Evolutionary conservation across 352 stramenopile species (phyloP), one percentile per base, ranked within the genome.

Genomic region (Phytopythium chamaehyphon): DNA sequence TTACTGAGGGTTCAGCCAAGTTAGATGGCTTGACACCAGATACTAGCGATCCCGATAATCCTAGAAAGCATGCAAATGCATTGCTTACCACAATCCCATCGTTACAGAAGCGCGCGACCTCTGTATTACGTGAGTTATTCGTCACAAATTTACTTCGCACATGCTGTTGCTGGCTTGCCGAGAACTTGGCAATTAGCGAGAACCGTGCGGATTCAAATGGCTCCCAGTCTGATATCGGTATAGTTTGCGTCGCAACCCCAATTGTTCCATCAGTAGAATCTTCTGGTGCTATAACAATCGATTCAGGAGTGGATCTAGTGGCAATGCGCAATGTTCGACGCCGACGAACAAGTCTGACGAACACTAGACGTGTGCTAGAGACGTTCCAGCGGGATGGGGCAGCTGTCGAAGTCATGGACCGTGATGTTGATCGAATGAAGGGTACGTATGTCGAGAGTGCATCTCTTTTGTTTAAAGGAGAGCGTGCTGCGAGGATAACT

Each of bases 161-260:
- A 0, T 84, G 73, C 39, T 86, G 66, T 52, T 90, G 66, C 47
- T 90, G 73, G 73, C 58, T 90, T 0, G 71, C 51, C 1, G 78
- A 90, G 35, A 85, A 86, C 38, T 63, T 85, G 62, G 55, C 45
- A n/a, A 15, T 66, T 12, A 39, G 53, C 14, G 46, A 11, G 23
- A 37, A 44, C 11, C 45, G 19, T 38, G 54, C 16, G 18, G 26
- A 38, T 11, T 19, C 37, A 16, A 28, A 19, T n/a, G n/a, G n/a
- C n/a, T n/a, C n/a, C n/a, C n/a, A n/a, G n/a, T n/a, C n/a, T n/a
- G n/a, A n/a, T n/a, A n/a, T n/a, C n/a, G n/a, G n/a, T n/a, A n/a
- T n/a, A n/a, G n/a, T n/a, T n/a, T n/a, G n/a, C n/a, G n/a, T n/a
- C n/a, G n/a, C n/a, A n/a, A n/a, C n/a, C n/a, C n/a, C n/a, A n/a